Evolutionary conservation across 768 basidiomycete species (phyloP).

Genomic region (Piloderma croceum): DNA sequence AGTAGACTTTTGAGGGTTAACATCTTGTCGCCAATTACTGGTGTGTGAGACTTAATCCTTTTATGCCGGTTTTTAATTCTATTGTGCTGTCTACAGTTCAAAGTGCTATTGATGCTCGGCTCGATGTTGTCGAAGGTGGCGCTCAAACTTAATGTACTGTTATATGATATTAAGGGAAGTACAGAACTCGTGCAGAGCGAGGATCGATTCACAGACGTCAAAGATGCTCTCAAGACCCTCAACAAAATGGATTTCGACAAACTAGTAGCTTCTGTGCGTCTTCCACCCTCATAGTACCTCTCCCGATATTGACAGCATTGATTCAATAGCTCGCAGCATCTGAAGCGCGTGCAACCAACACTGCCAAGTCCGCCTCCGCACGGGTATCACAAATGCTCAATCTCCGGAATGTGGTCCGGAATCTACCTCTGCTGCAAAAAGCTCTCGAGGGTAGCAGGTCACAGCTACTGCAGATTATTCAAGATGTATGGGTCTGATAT

Average conservation of each 20-base stretch:
- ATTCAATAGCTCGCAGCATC: constrained; percentile 67
- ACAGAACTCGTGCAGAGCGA: constrained; percentile 76
- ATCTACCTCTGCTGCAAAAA: constrained; percentile 56
- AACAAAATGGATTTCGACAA: constrained; percentile 88
- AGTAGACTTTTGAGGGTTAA: constrained; percentile 72
- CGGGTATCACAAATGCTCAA: constrained; percentile 77
- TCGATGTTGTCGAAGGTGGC: constrained; percentile 87
- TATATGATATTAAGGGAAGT: too few species aligned
- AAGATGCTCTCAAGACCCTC: constrained; percentile 61
- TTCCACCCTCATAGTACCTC: not conserved
- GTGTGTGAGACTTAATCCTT: constrained; percentile 28
- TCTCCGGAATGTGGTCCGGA: constrained; percentile 65
- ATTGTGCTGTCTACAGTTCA: constrained; percentile 36
- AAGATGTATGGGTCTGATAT: constrained; percentile 37
- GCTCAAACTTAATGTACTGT: too few species aligned
- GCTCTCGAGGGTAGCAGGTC: constrained; percentile 56
- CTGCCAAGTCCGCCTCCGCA: constrained; percentile 58
- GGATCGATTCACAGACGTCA: constrained; percentile 62
- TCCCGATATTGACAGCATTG: too few species aligned
- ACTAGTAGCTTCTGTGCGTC: constrained; percentile 60
- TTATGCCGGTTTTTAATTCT: not conserved
- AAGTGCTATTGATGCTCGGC: constrained; percentile 66
- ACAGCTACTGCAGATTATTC: constrained; percentile 56
- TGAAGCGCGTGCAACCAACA: constrained; percentile 48
- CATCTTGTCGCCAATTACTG: constrained; percentile 75